Evolutionary conservation across 371 early-diverging fungal species (phyloP).

Genomic region (Mortierella sp.): DNA sequence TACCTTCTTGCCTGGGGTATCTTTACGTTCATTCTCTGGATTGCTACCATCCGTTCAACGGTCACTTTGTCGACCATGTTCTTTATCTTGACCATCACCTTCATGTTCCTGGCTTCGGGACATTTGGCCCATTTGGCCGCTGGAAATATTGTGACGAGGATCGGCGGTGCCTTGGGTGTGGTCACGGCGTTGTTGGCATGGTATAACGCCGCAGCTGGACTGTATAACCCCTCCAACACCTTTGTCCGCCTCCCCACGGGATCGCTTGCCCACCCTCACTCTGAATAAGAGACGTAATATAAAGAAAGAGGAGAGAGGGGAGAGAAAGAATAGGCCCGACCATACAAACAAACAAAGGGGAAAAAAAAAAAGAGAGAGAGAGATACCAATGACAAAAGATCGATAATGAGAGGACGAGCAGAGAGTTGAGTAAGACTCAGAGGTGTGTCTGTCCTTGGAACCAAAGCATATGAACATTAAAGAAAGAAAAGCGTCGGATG

Average conservation of each 20-base stretch:
- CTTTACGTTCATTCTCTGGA: conserved; percentile 70
- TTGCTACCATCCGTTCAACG: conserved; percentile 73
- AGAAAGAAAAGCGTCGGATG: too few relatives aligned
- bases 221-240: conserved; percentile 66
- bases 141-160: conserved; percentile 39
- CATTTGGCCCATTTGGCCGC: conserved; percentile 52
- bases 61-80: conserved; percentile 70
- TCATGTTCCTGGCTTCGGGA: conserved; percentile 67
- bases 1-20: conserved; percentile 77
- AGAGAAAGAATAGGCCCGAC: too few relatives aligned
- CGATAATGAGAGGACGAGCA: too few relatives aligned
- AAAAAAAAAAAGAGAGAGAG: too few relatives aligned
- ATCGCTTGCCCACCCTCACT: conserved; percentile 20
- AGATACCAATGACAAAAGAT: too few relatives aligned
- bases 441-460: too few relatives aligned
- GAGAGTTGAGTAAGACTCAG: too few relatives aligned
- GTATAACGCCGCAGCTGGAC: conserved; percentile 76
- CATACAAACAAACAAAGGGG: too few relatives aligned
- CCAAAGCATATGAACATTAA: too few relatives aligned
- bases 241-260: conserved; percentile 68
- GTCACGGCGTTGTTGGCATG: conserved; percentile 76
- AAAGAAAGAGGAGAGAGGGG: too few relatives aligned
- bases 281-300: too few relatives aligned
- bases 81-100: conserved; percentile 71
- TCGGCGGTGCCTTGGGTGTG: conserved; percentile 75